Evolutionary conservation across 371 early-diverging fungal genomes (phyloP), one percentile per base, ranked within the genome.

Genomic region (Mucor ambiguus): DNA sequence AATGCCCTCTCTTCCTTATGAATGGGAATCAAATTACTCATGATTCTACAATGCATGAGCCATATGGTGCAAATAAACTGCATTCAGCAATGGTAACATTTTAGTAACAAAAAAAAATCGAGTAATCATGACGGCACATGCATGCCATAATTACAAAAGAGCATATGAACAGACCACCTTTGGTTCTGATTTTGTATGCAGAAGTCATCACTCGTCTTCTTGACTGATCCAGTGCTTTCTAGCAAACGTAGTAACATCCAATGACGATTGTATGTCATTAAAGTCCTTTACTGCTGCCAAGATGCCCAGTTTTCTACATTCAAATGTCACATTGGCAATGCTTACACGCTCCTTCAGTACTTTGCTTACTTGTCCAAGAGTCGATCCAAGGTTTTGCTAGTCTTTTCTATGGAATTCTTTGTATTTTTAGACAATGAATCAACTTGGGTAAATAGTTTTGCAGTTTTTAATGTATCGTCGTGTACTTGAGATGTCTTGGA

Each of bases 381-480:
- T 48, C 38, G 28, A 24, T 65, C 63, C 10, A 72, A 30, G 44
- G 46, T 46, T 41, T 67, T 56, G 24, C 49, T 52, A 7, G 63
- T 57, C 46, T 64, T 73, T 60, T 67, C 61, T 12, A 73, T 32
- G 29, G 58, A 49, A 26, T 55, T 44, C 46, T 56, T 59, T 33
- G 79, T 78, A 41, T 63, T 76, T 48, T 68, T 78, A 4, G 66
- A 67, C 7, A 73, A 57, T 1, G 60, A 32, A 61, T 78, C 79
- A 2, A 71, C 70, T 22, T 73, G 74, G 28, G 66, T 68, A 49
- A 73, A 76, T 28, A 60, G 20, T 28, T 69, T 78, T 12, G 68
- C 65, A 14, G 72, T 74, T 57, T 61, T 75, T 30, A 66, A 66
- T 1, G 70, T 64, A 1, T 71, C 69, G 4, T 76, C 74, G 48